Base-by-base conservation (phyloP, 306 rosid species). In the Vicia sativa region DNA sequence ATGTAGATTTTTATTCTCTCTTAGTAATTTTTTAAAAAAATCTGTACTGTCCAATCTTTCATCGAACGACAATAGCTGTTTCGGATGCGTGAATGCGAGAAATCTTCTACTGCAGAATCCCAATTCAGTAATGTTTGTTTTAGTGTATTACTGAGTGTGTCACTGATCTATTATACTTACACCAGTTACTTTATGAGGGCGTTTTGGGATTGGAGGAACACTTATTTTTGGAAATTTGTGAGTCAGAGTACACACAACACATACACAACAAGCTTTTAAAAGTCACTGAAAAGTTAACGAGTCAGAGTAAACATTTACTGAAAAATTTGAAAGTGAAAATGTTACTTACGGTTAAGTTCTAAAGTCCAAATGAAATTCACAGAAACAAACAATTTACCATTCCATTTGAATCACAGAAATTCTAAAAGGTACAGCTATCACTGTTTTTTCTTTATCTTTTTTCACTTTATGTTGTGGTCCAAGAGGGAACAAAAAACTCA, bases 401-500 rank as follows among this genome's bases (percentile, higher is more conserved):
- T 70, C 60, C 50, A 56, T 70, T 65, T 37, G 67, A 66, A 74
- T 81, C 52, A 77, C 64, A 67, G 57, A 60, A 63, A 60, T 69
- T 65, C 62, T 26, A 71, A 73, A 81, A 73, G 81, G 55, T 81
- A 70, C 68, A 31, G 6, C 15, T 42, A 67, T 76, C 43, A 41
- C 57, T 80, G 37, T 48, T 64, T 54, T 62, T 75, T 68, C 55
- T 37, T 56, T 71, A 37, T 9, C 21, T 31, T 58, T 58, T 13
- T n/a, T 15, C 58, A 11, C 67, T 73, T 73, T 74, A 65, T 74
- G 56, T 21, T 58, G 82, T 74, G 77, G 82, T 74, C 77, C 80
- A 70, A 7, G 39, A 63, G 62, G 42, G 52, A 21, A 62, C 49
- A 26, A 74, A 74, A 74, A 67, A 63, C 71, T 81, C 62, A 74